Conservation (phyloP, 2,329 filamentous ascomycete species). For the Fusarium humuli region DNA sequence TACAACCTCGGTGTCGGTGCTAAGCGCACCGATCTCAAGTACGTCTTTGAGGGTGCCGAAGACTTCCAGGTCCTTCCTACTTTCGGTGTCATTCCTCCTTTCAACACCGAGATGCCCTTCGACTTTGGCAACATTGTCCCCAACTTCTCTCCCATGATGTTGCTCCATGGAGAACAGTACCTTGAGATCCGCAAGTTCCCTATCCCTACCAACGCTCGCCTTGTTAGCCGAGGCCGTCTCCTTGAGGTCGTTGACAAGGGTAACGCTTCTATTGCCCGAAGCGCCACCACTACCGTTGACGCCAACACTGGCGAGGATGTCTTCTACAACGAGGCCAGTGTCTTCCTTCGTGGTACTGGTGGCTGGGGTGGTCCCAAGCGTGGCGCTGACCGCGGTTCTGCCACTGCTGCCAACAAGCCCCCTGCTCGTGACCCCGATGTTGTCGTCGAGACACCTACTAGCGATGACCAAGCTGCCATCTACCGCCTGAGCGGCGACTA, state of each 20-base stretch:
- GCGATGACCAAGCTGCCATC: slow-evolving; percentile 89
- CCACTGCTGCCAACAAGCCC: slow-evolving; percentile 81
- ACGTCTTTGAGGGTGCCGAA: slow-evolving; percentile 90
- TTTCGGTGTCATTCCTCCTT: slow-evolving; percentile 96
- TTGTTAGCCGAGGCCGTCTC: slow-evolving; percentile 81
- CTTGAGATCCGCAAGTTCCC: slow-evolving; percentile 94
- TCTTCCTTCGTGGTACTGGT: slow-evolving; percentile 91
- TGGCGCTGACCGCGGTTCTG: slow-evolving; percentile 79
- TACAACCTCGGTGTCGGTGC: slow-evolving; percentile 97
- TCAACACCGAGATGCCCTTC: slow-evolving; percentile 85
- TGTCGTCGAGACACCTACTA: slow-evolving; percentile 86
- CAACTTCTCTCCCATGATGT: slow-evolving; percentile 98
- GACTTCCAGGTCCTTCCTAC: slow-evolving; percentile 94
- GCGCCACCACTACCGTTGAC: slow-evolving; percentile 84
- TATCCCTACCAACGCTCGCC: slow-evolving; percentile 83
- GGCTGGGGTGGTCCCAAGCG: slow-evolving; percentile 89
- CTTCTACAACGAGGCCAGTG: slow-evolving; percentile 96
- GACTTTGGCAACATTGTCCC: slow-evolving; percentile 85
- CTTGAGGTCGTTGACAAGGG: slow-evolving; percentile 98
- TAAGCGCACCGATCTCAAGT: slow-evolving; percentile 86
- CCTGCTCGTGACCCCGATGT: slow-evolving; percentile 82
- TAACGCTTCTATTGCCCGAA: slow-evolving; percentile 84
- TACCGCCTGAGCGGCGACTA: slow-evolving; percentile 95
- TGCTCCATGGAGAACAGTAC: slow-evolving; percentile 98
- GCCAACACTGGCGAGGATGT: slow-evolving; percentile 87